Base-by-base conservation (phyloP, 2,329 filamentous ascomycete species). In the Monosporascus sp. region DNA sequence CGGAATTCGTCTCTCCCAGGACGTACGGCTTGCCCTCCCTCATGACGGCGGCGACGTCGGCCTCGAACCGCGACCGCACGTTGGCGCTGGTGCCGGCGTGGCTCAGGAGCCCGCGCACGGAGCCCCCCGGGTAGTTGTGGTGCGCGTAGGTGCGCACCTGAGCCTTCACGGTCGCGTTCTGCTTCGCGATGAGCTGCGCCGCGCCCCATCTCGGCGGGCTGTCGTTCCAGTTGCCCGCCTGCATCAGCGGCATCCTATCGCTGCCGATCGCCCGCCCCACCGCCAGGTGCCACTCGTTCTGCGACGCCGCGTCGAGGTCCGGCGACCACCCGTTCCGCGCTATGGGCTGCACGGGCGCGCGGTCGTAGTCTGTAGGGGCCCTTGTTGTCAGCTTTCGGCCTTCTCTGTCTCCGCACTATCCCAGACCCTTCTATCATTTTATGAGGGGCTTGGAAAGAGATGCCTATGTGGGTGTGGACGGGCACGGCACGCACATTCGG, bases 1-100 rank as follows among this genome's bases (percentile, higher is more conserved):
- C 74, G 1, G 75, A 78, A 56, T 79, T 78, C 0, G 75, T 79
- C 65, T 79, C 77, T 2, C 76, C 76, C 51, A 79, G 71, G 9
- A 79, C 63, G 55, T 78, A 75, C 3, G 72, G 68, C 57, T 77
- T 78, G 3, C 70, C 70, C 20, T 69, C 60, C 1, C 54, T 61
- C 18, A 67, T 53, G 1, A 74, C 73, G 3, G 74, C 72, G 0
- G 66, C 63, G 0, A 77, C 63, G 37, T 78, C 76, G 9, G 65
- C 58, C 17, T 70, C 68, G 53, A 74, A 78, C 43, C 20, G n/a
- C 17, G 65, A 60, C 20, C 65, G 58, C 4, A 77, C 59, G 48
- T 78, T 72, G 7, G 56, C 68, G 0, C 67, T 67, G 43, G 76
- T 76, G 5, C 63, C 63, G 7, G 63, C 65, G 50, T 79, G 76